phyloP scores from a whole-genome alignment of 192 early-diverging fungal genomes.

The Lobulomyces angularis region DNA sequence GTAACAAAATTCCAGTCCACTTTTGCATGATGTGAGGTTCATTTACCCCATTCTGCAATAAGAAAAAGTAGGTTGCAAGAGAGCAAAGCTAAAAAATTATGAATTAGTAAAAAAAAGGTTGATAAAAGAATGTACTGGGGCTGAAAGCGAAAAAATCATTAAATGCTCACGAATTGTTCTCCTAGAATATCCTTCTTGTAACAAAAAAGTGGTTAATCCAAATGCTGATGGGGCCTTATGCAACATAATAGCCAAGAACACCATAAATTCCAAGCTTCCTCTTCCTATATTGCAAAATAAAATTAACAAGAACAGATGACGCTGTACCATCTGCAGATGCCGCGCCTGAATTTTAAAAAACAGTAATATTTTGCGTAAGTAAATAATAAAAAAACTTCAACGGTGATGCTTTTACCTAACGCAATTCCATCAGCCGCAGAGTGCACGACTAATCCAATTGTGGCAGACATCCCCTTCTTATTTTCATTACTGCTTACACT shows the following conservation, averaged over 20 bases:
- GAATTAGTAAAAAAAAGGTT: conserved; percentile 26
- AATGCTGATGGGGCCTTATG: conserved; percentile 95
- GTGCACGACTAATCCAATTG: conserved; percentile 92
- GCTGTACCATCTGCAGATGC: too few relatives aligned
- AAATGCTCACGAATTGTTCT: conserved; percentile 59
- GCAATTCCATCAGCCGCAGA: conserved; percentile 92
- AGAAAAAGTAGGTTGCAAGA: neutral
- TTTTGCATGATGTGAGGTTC: conserved; percentile 35
- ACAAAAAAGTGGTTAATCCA: conserved; percentile 74
- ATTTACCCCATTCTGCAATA: conserved; percentile 18
- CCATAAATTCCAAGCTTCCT: conserved; percentile 42
- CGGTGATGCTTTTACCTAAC: too few relatives aligned
- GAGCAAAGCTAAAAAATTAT: conserved; percentile 7
- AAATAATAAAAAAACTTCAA: too few relatives aligned
- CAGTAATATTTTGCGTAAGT: too few relatives aligned
- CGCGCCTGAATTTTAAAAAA: too few relatives aligned
- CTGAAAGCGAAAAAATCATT: conserved; percentile 65
- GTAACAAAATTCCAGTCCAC: conserved; percentile 69
- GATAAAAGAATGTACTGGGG: conserved; percentile 67
- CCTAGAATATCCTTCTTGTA: conserved; percentile 51
- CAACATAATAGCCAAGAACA: conserved; percentile 89
- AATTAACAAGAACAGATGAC: too few relatives aligned
- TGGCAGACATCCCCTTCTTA: conserved; percentile 28
- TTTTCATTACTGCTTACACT: conserved; percentile 11
- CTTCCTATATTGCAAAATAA: too few relatives aligned